These are phyloP conservation scores for Paxillus rubicundulus DNA, from an alignment of 768 basidiomycete genomes.

Conservation along the genomic window DNA sequence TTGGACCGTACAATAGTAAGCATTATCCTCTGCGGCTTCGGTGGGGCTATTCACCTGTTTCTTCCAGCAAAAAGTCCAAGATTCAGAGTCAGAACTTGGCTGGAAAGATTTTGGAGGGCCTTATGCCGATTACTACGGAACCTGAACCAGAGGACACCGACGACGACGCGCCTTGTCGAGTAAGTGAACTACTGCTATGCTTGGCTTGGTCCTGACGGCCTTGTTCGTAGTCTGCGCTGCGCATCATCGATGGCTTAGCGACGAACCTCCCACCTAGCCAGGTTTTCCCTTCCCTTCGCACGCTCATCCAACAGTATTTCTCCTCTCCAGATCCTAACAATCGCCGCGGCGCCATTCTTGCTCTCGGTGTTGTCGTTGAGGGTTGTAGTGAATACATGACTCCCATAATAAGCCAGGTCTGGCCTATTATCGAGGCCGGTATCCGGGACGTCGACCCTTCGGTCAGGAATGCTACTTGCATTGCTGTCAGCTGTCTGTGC, in stretches of 20 bases:
- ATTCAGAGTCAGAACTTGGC: conserved; percentile 85
- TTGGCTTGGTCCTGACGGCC: conserved; percentile 6
- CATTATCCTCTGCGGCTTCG: not conserved
- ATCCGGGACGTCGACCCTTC: conserved; percentile 78
- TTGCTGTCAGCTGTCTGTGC: conserved; percentile 92
- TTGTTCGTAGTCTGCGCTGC: conserved; percentile 73
- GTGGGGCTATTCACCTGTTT: conserved; percentile 3
- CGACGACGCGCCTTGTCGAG: conserved; percentile 89
- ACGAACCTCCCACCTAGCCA: conserved; percentile 91
- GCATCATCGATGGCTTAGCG: conserved; percentile 89
- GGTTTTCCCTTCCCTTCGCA: conserved; percentile 90
- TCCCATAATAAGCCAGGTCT: conserved; percentile 84
- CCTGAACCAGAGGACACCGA: conserved; percentile 91
- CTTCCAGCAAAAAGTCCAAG: conserved; percentile 88
- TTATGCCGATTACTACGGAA: conserved; percentile 94
- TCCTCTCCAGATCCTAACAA: conserved; percentile 70
- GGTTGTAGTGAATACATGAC: conserved; percentile 98
- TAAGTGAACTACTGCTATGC: conserved; percentile 37
- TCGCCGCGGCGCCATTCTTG: conserved; percentile 92
- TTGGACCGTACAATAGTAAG: conserved; percentile 96
- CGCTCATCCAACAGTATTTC: conserved; percentile 82
- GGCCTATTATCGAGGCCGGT: conserved; percentile 91
- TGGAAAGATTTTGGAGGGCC: conserved; percentile 79
- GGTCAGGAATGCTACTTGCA: conserved; percentile 94
- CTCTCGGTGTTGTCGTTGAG: conserved; percentile 93